Percentiles rank a stretch among this genome's conserved stretches.
Evolutionary conservation across 306 rosid genomes (phyloP).

Genomic region (Acacia confusa): DNA sequence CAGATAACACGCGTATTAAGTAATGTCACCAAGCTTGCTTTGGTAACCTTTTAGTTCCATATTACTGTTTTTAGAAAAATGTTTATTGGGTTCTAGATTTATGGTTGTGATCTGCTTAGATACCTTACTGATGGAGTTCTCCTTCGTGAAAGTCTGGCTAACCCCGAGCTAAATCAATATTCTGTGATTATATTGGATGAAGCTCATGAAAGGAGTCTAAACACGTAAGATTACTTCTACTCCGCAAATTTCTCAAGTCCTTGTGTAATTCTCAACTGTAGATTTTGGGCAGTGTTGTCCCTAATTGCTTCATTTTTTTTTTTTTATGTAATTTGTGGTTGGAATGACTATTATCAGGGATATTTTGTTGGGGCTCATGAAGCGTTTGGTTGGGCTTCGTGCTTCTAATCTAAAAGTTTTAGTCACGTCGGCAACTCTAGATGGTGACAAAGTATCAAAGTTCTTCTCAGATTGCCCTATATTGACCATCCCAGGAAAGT

Average conservation of each 20-base stretch:
- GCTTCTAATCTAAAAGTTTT: conserved; percentile 73
- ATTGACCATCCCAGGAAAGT: conserved; percentile 79
- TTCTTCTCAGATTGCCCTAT: conserved; percentile 85
- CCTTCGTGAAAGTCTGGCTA: conserved; percentile 82
- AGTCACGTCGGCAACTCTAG: conserved; percentile 94
- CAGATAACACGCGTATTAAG: conserved; percentile 74
- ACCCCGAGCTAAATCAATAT: conserved; percentile 81
- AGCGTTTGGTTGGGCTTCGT: conserved; percentile 68
- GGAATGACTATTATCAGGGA: conserved; percentile 47
- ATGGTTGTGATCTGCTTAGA: conserved; percentile 43
- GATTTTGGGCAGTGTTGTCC: background rate
- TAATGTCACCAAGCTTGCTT: conserved; percentile 29
- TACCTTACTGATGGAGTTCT: conserved; percentile 96
- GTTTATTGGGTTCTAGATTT: conserved; percentile 24
- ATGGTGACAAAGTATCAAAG: conserved; percentile 82
- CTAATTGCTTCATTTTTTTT: background rate
- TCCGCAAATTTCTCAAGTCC: background rate
- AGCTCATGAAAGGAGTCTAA: conserved; percentile 95
- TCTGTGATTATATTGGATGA: conserved; percentile 87
- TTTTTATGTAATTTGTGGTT: conserved; percentile 15
- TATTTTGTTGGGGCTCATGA: conserved; percentile 87
- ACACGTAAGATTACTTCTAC: conserved; percentile 57
- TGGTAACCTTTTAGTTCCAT: conserved; percentile 4
- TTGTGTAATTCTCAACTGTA: background rate
- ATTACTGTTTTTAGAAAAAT: background rate